Percentiles rank a stretch among this genome's conserved stretches.
Conservation (phyloP, 2,329 filamentous ascomycete genomes). For the Fusarium circinatum region DNA sequence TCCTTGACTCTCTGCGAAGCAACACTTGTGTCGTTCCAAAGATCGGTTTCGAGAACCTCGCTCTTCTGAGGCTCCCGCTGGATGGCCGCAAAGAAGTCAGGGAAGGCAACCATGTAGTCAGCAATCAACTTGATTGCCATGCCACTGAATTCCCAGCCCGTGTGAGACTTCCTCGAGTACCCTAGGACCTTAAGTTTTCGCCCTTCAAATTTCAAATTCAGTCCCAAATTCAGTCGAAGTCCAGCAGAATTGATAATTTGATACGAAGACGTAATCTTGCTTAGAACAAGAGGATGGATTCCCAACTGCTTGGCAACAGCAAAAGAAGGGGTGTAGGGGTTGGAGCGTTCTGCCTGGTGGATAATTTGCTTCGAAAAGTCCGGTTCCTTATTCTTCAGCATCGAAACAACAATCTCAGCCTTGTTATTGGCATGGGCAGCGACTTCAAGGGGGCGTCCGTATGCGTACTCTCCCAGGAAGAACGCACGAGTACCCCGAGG, state of each 20-base stretch:
- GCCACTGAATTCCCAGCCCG: constrained; percentile 95
- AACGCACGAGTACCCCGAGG: constrained; percentile 85
- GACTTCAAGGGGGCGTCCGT: constrained; percentile 89
- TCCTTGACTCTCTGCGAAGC: constrained; percentile 89
- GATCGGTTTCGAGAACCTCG: constrained; percentile 84
- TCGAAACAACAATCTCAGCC: constrained; percentile 81
- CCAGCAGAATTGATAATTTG: constrained; percentile 82
- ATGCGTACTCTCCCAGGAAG: constrained; percentile 93
- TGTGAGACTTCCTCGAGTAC: constrained; percentile 86
- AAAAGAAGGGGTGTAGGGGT: constrained; percentile 86
- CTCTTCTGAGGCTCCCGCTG: constrained; percentile 86
- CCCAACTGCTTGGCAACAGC: constrained; percentile 84
- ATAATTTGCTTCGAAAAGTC: constrained; percentile 86
- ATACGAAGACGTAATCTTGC: constrained; percentile 96
- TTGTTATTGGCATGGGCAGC: constrained; percentile 78
- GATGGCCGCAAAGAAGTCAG: constrained; percentile 92
- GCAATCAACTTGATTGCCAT: constrained; percentile 83
- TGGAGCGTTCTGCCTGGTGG: constrained; percentile 72
- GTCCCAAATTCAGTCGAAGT: constrained; percentile 85
- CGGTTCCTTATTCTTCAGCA: constrained; percentile 75
- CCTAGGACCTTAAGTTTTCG: constrained; percentile 96
- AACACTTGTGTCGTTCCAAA: constrained; percentile 78
- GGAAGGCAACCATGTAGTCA: constrained; percentile 93
- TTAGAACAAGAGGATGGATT: constrained; percentile 87
- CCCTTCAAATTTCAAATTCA: constrained; percentile 97